Evolutionary conservation across 495 filamentous ascomycete genomes (phyloP), one percentile per base, ranked within the genome.

Genomic region (Penicillium samsonianum): DNA sequence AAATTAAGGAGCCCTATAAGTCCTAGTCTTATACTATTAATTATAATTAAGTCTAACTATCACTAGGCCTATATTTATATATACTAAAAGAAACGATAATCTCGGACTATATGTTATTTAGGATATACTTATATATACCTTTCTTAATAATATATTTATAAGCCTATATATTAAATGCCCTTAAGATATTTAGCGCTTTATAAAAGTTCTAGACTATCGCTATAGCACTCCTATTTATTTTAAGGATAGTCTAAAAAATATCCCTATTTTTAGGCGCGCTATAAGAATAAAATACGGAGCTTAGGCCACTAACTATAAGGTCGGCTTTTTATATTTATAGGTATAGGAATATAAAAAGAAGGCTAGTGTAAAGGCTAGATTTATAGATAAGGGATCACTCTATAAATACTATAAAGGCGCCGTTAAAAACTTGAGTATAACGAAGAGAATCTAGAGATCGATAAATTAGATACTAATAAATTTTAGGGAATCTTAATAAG

Each of bases 351-450:
- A 57, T 12, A 55, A 68, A 30, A 52, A 31, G 17, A 11, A 30
- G 3, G 42, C 51, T 19, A 65, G 61, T 35, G 33, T 23, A 37
- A 48, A n/a, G 19, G 63, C 58, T 16, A 56, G 63, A 6, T 65
- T 49, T 22, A 55, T 52, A 56, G 42, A 54, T 0, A 43, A 53
- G 42, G 57, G 63, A 37, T 62, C 60, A 19, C 50, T 66, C 0
- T 68, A 65, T 23, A 68, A 66, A 54, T 68, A 68, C 43, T 55
- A 55, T 4, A 68, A 68, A 64, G 66, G 58, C 17, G 63, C 58
- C 11, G 53, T 56, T 16, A 41, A 20, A 11, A 64, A 66, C 45
- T 41, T 62, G 9, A 59, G 63, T 64, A 61, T 42, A 55, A 35
- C 4, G 33, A 16, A 16, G 11, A 28, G 19, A 16, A 11, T 26